phyloP scores from a whole-genome alignment of 345 rosid genomes.

The Sonneratia alba region DNA sequence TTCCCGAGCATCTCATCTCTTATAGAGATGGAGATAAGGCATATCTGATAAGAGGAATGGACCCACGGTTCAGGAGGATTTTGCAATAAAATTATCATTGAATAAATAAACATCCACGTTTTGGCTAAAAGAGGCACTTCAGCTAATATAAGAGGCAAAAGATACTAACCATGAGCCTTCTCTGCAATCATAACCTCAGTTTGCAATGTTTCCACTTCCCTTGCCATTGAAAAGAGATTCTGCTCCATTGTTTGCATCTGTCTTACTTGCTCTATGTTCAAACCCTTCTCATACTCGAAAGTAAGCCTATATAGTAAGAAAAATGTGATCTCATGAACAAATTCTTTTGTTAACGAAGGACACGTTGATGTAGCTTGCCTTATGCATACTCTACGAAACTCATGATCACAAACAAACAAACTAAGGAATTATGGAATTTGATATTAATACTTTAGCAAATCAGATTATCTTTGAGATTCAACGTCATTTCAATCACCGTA shows the following conservation, averaged over 20 bases:
- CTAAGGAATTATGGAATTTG: neutral
- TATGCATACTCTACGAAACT: neutral
- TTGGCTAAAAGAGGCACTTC: neutral
- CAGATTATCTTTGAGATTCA: neutral
- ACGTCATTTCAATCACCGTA: neutral
- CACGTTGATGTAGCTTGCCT: neutral
- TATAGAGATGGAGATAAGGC: neutral
- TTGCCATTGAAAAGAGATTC: slow-evolving; percentile 49
- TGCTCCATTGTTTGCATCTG: slow-evolving; percentile 59
- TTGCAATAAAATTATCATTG: neutral
- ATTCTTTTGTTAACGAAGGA: neutral
- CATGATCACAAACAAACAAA: too few relatives aligned
- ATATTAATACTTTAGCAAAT: neutral
- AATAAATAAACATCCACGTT: slow-evolving; percentile 6
- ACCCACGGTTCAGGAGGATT: neutral
- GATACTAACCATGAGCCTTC: slow-evolving; percentile 29
- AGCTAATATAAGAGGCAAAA: neutral
- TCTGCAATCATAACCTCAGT: slow-evolving; percentile 37
- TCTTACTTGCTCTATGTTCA: slow-evolving; percentile 52
- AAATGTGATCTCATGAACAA: neutral
- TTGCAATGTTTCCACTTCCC: slow-evolving; percentile 51
- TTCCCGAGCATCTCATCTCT: neutral
- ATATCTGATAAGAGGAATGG: neutral
- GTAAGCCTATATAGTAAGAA: slow-evolving; percentile 25
- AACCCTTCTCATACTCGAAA: slow-evolving; percentile 58